A percentile compares a stretch with the other conserved stretches of the same genome.
phyloP scores from a whole-genome alignment of 202 grass and related monocot species.

The Brachypodium distachyon region DNA sequence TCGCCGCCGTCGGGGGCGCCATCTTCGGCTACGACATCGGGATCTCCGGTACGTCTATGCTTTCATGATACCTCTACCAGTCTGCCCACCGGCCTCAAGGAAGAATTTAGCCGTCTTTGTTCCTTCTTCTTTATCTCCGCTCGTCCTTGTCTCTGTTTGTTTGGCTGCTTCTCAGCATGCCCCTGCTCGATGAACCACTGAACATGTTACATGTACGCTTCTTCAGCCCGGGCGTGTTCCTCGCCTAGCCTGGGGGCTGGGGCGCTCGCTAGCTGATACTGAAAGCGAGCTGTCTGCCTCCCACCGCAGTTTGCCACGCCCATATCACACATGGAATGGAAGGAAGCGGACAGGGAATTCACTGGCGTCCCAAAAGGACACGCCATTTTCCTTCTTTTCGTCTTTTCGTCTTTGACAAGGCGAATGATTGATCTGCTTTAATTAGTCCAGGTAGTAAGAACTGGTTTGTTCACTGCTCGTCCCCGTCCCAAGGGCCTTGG shows the following conservation, averaged over 20 bases:
- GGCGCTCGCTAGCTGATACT: background rate
- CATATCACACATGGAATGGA: background rate
- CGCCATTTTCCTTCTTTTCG: too few species aligned
- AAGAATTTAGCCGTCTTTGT: background rate
- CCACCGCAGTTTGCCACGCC: background rate
- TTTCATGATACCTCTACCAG: background rate
- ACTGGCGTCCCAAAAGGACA: background rate
- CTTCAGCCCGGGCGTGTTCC: background rate
- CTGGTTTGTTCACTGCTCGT: background rate
- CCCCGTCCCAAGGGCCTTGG: background rate
- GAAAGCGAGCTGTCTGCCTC: background rate
- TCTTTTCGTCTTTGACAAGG: background rate
- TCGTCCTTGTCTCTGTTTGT: background rate
- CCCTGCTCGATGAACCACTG: background rate
- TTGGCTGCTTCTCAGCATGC: background rate
- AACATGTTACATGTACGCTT: background rate
- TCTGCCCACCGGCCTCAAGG: background rate
- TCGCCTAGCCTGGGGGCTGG: too few species aligned
- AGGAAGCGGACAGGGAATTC: background rate
- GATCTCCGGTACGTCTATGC: conserved; percentile 97
- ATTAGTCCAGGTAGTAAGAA: background rate
- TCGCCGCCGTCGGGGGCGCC: conserved; percentile 79
- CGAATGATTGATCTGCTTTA: background rate
- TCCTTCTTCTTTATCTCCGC: background rate
- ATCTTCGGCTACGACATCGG: conserved; percentile 99